Base-by-base conservation (phyloP, 768 basidiomycete species). In the Suillus cothurnatus region DNA sequence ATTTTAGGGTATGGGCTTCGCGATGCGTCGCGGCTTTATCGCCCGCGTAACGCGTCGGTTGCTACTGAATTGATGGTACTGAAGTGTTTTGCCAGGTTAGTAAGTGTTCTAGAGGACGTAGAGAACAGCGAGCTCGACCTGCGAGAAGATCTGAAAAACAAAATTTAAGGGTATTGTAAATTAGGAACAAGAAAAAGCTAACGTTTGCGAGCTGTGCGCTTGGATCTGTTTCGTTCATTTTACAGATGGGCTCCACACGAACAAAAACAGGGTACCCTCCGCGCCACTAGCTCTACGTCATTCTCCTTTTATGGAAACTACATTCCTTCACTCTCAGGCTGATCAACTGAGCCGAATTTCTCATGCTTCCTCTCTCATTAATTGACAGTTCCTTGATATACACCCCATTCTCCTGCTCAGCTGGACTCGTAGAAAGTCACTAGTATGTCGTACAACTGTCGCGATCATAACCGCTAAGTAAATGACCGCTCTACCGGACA, bases 231-330 rank as follows among this genome's bases (percentile, higher is more conserved):
- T 63, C 58, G 64, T 59, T 70, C 68, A 74, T 72, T 71, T 64
- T 68, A 77, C 74, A 73, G 60, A 68, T 9, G 36, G 12, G 74
- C 74, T 76, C 74, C 74, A 76, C 74, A 76, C 64, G 69, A 70
- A 74, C 71, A 66, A 68, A 76, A 75, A 77, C 73, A 71, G 74
- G 74, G 74, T 77, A 67, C 68, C 68, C 75, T 64, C 67, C 59
- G 73, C 75, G 76, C 74, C 76, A 49, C 71, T 60, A 19, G 28
- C 68, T 66, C 68, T 76, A 76, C 76, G 73, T 76, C 74, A 76
- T 75, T 58, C 11, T 55, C 21, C 72, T 65, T 66, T 67, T 66
- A 1, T 14, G 62, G 50, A 53, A 64, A n/a, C 31, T 26, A 23
- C 32, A 58, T 28, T 26, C 39, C 38, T 17, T 17, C 23, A 23